Evolutionary conservation across 139 green algal species (phyloP).

Genomic region (Nannochloris sp.): DNA sequence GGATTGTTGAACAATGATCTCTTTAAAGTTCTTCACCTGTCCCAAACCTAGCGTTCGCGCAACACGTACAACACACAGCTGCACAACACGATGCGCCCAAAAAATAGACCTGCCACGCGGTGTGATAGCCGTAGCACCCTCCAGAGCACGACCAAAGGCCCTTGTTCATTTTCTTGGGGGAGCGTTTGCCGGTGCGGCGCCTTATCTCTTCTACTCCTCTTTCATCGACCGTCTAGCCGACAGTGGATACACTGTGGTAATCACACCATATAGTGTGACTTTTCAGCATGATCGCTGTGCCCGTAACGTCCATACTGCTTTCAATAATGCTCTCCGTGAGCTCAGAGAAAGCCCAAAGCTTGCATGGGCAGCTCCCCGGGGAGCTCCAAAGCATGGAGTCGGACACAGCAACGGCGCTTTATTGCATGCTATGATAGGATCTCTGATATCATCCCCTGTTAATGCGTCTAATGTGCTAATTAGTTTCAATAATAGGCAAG

Average conservation of each 20-base stretch:
- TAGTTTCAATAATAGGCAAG: constrained; percentile 82
- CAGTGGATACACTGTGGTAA: constrained; percentile 34
- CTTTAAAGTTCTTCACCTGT: too few relatives aligned
- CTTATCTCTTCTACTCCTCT: constrained; percentile 59
- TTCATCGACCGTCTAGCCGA: constrained; percentile 65
- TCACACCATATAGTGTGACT: constrained; percentile 65
- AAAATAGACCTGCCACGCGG: neutral
- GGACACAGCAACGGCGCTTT: constrained; percentile 80
- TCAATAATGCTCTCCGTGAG: constrained; percentile 27
- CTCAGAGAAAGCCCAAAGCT: constrained; percentile 27
- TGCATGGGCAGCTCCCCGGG: neutral
- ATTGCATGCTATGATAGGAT: constrained; percentile 63
- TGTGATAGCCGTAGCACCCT: neutral
- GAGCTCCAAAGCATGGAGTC: constrained; percentile 69
- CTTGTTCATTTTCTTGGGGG: constrained; percentile 86
- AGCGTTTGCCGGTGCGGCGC: constrained; percentile 83
- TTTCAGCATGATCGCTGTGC: constrained; percentile 83
- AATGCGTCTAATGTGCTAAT: constrained; percentile 74
- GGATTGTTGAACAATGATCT: too few relatives aligned
- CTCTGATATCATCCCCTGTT: constrained; percentile 1
- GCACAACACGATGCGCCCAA: neutral
- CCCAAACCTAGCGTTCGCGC: too few relatives aligned
- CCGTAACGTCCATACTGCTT: constrained; percentile 70
- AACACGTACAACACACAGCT: neutral
- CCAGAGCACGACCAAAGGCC: neutral